A percentile compares a stretch with the other conserved stretches of the same genome.
These are phyloP conservation scores for Canavalia gladiata DNA, from an alignment of 306 rosid genomes.

Conservation along the genomic window DNA sequence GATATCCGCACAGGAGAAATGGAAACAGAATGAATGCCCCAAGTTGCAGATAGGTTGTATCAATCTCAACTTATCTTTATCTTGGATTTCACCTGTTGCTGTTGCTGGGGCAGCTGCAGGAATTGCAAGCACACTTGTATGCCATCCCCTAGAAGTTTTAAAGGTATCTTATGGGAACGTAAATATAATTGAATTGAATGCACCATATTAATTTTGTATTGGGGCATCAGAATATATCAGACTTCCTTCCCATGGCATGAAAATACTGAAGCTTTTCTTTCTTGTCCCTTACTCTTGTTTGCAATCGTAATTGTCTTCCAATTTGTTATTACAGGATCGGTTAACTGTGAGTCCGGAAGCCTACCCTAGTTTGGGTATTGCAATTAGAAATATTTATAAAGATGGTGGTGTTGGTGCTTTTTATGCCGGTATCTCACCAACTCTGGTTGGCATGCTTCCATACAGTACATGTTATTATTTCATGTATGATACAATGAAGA, in stretches of 20 bases:
- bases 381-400: constrained; percentile 80
- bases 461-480: constrained; percentile 96
- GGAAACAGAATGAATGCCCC: constrained; percentile 63
- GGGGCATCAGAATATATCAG: background rate
- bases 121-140: constrained; percentile 75
- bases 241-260: background rate
- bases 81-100: constrained; percentile 96
- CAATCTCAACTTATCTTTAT: constrained; percentile 65
- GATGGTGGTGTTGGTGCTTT: constrained; percentile 91
- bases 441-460: constrained; percentile 95
- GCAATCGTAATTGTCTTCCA: constrained; percentile 41
- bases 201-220: background rate
- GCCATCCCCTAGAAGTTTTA: constrained; percentile 98
- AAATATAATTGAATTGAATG: background rate
- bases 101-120: constrained; percentile 99
- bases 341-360: constrained; percentile 88
- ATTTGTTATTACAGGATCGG: constrained; percentile 73
- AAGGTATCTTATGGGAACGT: constrained; percentile 67
- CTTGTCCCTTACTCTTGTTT: constrained; percentile 26
- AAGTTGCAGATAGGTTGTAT: constrained; percentile 74
- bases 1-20: constrained; percentile 76
- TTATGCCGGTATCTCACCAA: constrained; percentile 92
- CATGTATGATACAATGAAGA: constrained; percentile 93
- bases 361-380: constrained; percentile 81
- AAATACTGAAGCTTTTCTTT: constrained; percentile 12